Base-by-base conservation (phyloP, 768 basidiomycete species). In the Imleria badia region DNA sequence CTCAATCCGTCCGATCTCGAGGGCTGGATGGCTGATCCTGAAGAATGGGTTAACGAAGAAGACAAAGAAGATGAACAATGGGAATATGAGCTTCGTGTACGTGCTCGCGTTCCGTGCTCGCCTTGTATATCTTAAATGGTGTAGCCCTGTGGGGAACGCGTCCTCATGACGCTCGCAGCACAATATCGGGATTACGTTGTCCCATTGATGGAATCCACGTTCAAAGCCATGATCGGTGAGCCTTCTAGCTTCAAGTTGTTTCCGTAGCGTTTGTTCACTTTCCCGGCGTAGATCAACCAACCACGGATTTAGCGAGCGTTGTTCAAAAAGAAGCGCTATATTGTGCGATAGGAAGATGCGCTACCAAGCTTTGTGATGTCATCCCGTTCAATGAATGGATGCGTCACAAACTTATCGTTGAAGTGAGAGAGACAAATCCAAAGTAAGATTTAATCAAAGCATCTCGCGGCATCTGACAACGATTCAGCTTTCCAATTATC, bases 101-200 rank as follows among this genome's bases (percentile, higher is more conserved):
- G 86, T 71, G 34, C 34, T 55, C 2, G 42, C 31, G n/a, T 41
- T 39, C 52, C 54, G 22, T 55, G 19, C 34, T 36, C 3, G 23
- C 29, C n/a, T 6, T 48, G 13, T 14, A 3, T 39, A 26, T 42
- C 38, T 55, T 26, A 62, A 47, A 15, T 17, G 39, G 19, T 35
- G 11, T 55, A 98, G 96, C 87, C 94, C 1, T 96, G 94, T 64
- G 91, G 90, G 44, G 95, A 98, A 72, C 81, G 94, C n/a, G 90
- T 98, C 23, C 76, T 98, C 22, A 83, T 94, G 76, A 85, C 89
- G 19, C 70, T 96, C 19, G 80, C 85, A 17, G 76, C 80, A 45
- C 84, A 90, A 66, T 94, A 88, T 63, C 74, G 77, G 7, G 77
- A 83, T 30, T 83, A 81, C 60, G 86, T 94, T 23, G 77, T 81